phyloP scores from a whole-genome alignment of 345 rosid genomes.

The Luvunga scandens region DNA sequence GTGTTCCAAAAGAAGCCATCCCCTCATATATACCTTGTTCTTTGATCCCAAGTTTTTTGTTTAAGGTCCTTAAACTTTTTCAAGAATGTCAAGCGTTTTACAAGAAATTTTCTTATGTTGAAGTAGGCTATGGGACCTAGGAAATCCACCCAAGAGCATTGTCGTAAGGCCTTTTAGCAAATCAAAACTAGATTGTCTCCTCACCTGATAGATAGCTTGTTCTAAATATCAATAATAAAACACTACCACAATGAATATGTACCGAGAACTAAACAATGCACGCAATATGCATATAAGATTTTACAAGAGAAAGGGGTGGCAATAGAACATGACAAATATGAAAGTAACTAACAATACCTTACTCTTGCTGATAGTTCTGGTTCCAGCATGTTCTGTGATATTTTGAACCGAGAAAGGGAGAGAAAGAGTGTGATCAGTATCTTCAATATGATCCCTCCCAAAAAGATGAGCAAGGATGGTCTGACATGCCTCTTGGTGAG shows the following conservation, averaged over 20 bases:
- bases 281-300: not conserved
- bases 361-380: conserved; percentile 58
- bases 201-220: not conserved
- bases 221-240: not conserved
- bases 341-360: conserved; percentile 52
- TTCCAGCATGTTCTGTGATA: conserved; percentile 49
- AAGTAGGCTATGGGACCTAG: not conserved
- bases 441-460: conserved; percentile 53
- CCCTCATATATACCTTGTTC: not conserved
- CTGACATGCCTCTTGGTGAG: conserved; percentile 71
- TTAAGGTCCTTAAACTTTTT: not conserved
- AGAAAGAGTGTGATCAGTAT: conserved; percentile 32
- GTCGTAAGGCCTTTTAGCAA: not conserved
- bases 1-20: not conserved
- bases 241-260: not conserved
- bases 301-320: not conserved
- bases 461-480: conserved; percentile 77
- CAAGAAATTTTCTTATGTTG: not conserved
- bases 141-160: not conserved
- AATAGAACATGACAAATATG: not conserved
- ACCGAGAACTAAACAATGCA: not conserved
- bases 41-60: not conserved
- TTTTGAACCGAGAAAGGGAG: conserved; percentile 40
- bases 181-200: not conserved
- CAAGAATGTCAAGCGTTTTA: not conserved